A percentile compares a stretch with the other conserved stretches of the same genome.
phyloP scores from a whole-genome alignment of 495 filamentous ascomycete genomes.

The Diplogelasinospora grovesii region DNA sequence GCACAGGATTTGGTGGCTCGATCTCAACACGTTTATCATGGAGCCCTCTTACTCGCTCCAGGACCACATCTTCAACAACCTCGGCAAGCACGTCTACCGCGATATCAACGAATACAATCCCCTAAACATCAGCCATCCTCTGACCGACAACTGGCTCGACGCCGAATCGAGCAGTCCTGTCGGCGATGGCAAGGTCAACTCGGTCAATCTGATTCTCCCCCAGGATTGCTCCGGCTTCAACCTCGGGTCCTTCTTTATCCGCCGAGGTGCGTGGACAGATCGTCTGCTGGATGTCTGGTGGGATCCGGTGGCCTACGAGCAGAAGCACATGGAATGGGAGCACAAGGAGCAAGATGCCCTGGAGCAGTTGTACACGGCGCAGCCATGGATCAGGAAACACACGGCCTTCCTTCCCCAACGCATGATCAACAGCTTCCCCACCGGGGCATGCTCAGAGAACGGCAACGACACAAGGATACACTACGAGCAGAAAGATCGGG shows the following conservation, averaged over 20 bases:
- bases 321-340: slow-evolving; percentile 98
- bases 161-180: slow-evolving; percentile 57
- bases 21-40: slow-evolving; percentile 98
- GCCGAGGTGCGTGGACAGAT: slow-evolving; percentile 80
- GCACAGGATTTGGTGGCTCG: slow-evolving; percentile 96
- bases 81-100: slow-evolving; percentile 73
- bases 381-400: slow-evolving; percentile 87
- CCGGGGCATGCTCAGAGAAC: slow-evolving; percentile 75
- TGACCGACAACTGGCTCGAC: slow-evolving; percentile 66
- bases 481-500: slow-evolving; percentile 75
- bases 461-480: slow-evolving; percentile 68
- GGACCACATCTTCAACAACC: slow-evolving; percentile 77
- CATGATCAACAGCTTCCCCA: slow-evolving; percentile 89
- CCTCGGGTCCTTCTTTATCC: slow-evolving; percentile 89
- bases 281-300: slow-evolving; percentile 95
- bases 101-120: slow-evolving; percentile 97
- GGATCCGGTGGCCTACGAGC: slow-evolving; percentile 97
- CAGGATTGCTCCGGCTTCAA: slow-evolving; percentile 98
- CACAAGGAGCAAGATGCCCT: slow-evolving; percentile 97
- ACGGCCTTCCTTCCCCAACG: slow-evolving; percentile 88
- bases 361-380: slow-evolving; percentile 83
- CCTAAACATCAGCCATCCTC: slow-evolving; percentile 84
- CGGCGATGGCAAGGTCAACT: slow-evolving; percentile 66
- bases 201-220: slow-evolving; percentile 80
- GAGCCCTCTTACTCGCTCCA: slow-evolving; percentile 89